A percentile compares a stretch with the other conserved stretches of the same genome.
Conservation (phyloP, 108 stramenopile species). For the Cylindrotheca closterium region DNA sequence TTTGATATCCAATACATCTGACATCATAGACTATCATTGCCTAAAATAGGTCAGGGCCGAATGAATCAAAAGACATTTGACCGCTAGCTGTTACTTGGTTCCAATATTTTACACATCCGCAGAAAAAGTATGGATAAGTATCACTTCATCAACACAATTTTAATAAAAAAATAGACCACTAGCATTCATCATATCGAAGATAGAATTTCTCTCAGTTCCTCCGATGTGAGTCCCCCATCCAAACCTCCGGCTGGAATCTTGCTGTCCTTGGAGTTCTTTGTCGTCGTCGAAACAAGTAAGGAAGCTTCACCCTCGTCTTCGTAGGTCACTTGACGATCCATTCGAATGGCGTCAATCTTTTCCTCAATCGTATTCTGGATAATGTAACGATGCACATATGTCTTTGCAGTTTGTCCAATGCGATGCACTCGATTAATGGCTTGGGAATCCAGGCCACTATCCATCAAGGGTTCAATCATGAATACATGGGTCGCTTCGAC, state of each 20-base stretch:
- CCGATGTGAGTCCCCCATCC: slow-evolving; percentile 46
- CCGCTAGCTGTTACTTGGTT: too few species aligned
- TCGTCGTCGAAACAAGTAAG: neutral
- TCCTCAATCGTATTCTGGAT: slow-evolving; percentile 77
- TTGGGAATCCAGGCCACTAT: slow-evolving; percentile 64
- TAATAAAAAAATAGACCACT: too few species aligned
- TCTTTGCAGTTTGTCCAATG: slow-evolving; percentile 74
- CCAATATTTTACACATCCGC: too few species aligned
- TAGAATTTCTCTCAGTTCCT: slow-evolving; percentile 22
- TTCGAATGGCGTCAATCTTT: slow-evolving; percentile 60
- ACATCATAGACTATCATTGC: too few species aligned
- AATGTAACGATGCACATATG: slow-evolving; percentile 76
- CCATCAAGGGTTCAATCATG: slow-evolving; percentile 85
- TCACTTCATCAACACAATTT: too few species aligned
- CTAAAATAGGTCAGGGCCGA: too few species aligned
- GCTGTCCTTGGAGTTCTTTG: slow-evolving; percentile 1
- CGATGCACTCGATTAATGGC: slow-evolving; percentile 58
- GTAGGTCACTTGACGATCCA: slow-evolving; percentile 25
- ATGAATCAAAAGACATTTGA: too few species aligned
- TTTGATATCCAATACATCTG: too few species aligned
- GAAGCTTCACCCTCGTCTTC: slow-evolving; percentile 42
- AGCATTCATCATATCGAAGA: slow-evolving; percentile 2
- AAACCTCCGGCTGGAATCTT: slow-evolving; percentile 40
- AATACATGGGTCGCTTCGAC: slow-evolving; percentile 84
- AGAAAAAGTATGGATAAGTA: too few species aligned